phyloP scores from a whole-genome alignment of 345 rosid species.

The Cochlearia excelsa region DNA sequence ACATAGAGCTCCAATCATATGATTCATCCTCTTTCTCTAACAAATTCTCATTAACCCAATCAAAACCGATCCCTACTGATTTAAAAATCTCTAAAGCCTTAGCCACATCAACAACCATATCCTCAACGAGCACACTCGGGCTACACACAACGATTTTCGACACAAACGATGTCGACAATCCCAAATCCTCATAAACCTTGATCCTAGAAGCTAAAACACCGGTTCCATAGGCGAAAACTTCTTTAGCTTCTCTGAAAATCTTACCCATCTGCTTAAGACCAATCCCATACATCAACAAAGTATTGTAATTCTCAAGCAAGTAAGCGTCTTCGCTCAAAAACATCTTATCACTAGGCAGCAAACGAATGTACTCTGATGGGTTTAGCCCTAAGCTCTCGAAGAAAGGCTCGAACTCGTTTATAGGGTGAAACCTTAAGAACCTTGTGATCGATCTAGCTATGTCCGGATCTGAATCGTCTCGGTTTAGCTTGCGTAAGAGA shows the following conservation, averaged over 20 bases:
- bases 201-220: constrained; percentile 62
- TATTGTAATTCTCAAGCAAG: constrained; percentile 62
- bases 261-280: constrained; percentile 57
- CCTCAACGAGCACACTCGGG: constrained; percentile 54
- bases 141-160: constrained; percentile 42
- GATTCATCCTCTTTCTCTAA: constrained; percentile 30
- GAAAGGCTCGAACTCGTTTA: constrained; percentile 89
- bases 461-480: constrained; percentile 26
- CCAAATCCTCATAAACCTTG: constrained; percentile 59
- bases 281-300: constrained; percentile 57
- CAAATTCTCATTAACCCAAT: constrained; percentile 47
- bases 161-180: constrained; percentile 44
- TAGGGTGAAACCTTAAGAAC: constrained; percentile 63
- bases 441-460: constrained; percentile 40
- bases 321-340: constrained; percentile 61
- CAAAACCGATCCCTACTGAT: constrained; percentile 43
- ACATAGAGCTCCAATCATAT: constrained; percentile 56
- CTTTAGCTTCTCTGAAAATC: constrained; percentile 53
- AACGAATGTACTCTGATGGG: constrained; percentile 43
- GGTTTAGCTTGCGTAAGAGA: constrained; percentile 40
- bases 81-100: constrained; percentile 49
- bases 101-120: constrained; percentile 42
- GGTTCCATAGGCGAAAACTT: constrained; percentile 48
- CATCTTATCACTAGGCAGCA: constrained; percentile 51
- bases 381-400: constrained; percentile 74